These are phyloP conservation scores for Boletus pseudopeckii DNA, from an alignment of 768 basidiomycete species.

Conservation along the genomic window DNA sequence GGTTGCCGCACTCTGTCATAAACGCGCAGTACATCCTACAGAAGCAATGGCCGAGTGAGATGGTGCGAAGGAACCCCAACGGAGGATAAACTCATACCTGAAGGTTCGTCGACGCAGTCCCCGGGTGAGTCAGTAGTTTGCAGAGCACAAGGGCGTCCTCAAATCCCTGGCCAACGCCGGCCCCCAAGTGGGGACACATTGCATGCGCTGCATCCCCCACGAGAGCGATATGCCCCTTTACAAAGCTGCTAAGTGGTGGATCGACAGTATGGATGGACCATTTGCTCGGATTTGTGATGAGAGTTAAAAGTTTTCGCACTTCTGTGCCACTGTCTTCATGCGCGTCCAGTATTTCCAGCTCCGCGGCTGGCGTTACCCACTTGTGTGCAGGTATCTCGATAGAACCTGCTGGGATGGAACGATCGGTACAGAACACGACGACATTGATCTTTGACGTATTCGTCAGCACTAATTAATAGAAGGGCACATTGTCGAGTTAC, in stretches of 20 bases:
- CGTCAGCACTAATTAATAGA: background rate
- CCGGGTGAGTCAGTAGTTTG: constrained; percentile 42
- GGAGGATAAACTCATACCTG: constrained; percentile 30
- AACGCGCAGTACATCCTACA: constrained; percentile 43
- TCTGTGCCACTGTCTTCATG: constrained; percentile 49
- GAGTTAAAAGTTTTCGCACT: constrained; percentile 37
- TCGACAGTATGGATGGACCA: constrained; percentile 51
- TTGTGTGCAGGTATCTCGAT: constrained; percentile 27
- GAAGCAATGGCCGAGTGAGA: background rate
- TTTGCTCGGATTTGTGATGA: constrained; percentile 44
- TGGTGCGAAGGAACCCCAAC: background rate
- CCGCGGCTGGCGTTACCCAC: constrained; percentile 42
- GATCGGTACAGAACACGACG: constrained; percentile 40
- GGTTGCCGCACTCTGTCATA: constrained; percentile 46
- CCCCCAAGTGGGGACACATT: constrained; percentile 57
- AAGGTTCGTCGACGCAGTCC: constrained; percentile 38
- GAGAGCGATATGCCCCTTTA: constrained; percentile 45
- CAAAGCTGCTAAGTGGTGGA: constrained; percentile 43
- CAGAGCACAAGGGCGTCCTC: constrained; percentile 52
- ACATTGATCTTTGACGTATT: constrained; percentile 41
- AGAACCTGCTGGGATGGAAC: constrained; percentile 25
- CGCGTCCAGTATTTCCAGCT: constrained; percentile 42
- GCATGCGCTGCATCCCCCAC: constrained; percentile 59
- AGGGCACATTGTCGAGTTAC: constrained; percentile 5
- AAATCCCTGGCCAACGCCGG: constrained; percentile 58